These are phyloP conservation scores for Chlamydomonas reinhardtii DNA, from an alignment of 163 green algal species.

Conservation along the genomic window DNA sequence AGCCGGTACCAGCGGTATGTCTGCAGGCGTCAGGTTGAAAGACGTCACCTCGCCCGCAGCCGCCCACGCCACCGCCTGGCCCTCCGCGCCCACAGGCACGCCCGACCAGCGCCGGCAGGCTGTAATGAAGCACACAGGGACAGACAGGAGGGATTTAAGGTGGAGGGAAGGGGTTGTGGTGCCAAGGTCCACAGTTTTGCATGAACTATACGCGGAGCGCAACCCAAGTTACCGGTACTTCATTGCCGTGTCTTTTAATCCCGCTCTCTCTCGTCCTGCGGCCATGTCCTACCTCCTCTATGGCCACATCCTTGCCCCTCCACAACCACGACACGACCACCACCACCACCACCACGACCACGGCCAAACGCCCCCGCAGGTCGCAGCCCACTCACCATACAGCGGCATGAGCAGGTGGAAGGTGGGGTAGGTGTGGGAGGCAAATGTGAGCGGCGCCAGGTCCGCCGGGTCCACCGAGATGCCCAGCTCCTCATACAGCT, in stretches of 20 bases:
- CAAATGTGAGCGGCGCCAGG: constrained; percentile 79
- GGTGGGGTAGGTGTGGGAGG: constrained; percentile 72
- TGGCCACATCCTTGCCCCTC: too few species aligned
- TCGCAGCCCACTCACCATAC: constrained; percentile 69
- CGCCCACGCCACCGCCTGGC: constrained; percentile 69
- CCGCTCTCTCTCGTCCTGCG: too few species aligned
- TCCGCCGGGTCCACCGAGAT: constrained; percentile 46
- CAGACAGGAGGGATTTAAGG: too few species aligned
- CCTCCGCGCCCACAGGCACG: constrained; percentile 55
- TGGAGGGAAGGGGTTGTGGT: neutral
- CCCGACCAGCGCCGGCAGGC: constrained; percentile 57
- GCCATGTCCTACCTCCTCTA: too few species aligned
- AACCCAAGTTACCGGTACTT: too few species aligned
- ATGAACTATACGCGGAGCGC: too few species aligned
- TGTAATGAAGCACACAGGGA: too few species aligned
- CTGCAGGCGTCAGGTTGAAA: constrained; percentile 67
- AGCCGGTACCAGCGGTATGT: constrained; percentile 66
- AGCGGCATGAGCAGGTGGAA: constrained; percentile 89
- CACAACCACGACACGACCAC: too few species aligned
- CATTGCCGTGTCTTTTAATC: too few species aligned
- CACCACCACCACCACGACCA: too few species aligned
- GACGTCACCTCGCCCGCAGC: constrained; percentile 20
- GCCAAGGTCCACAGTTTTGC: too few species aligned
- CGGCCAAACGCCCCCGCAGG: too few species aligned
- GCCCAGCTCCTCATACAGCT: constrained; percentile 78